A percentile compares a stretch with the other conserved stretches of the same genome.
Conservation (phyloP, 208 protist species). For the Leishmania aethiopica region DNA sequence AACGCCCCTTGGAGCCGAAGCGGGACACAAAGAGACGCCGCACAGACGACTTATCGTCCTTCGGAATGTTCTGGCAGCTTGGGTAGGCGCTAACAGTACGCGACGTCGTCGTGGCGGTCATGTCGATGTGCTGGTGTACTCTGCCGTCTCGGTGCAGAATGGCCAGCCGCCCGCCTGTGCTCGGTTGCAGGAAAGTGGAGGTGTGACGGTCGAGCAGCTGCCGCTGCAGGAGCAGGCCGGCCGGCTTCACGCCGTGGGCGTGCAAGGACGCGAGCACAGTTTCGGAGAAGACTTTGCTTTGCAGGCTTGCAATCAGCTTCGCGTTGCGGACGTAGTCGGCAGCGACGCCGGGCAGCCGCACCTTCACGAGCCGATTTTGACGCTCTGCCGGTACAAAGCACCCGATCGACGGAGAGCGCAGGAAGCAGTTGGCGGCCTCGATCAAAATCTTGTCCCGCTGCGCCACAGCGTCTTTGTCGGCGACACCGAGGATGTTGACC, state of each 20-base stretch:
- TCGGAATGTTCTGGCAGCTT: conserved; percentile 90
- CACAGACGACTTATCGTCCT: conserved; percentile 83
- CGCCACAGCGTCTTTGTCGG: conserved; percentile 24
- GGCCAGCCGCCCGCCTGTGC: conserved; percentile 41
- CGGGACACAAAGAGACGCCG: conserved; percentile 82
- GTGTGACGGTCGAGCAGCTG: conserved; percentile 61
- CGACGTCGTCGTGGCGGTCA: conserved; percentile 79
- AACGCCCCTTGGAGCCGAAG: conserved; percentile 78
- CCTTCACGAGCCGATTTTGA: conserved; percentile 32
- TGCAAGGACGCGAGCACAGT: conserved; percentile 49
- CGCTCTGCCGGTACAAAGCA: conserved; percentile 73
- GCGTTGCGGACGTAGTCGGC: conserved; percentile 39
- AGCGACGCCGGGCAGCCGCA: conserved; percentile 71
- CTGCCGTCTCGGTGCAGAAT: conserved; percentile 65
- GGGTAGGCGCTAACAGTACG: conserved; percentile 85
- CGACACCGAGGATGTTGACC: conserved; percentile 52
- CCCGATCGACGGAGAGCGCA: conserved; percentile 54
- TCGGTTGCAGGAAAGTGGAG: conserved; percentile 52
- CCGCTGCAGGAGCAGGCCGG: conserved; percentile 68
- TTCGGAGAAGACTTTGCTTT: conserved; percentile 53
- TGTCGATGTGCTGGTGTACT: conserved; percentile 85
- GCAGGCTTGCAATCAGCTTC: conserved; percentile 37
- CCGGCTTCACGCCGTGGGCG: conserved; percentile 46
- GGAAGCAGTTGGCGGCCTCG: conserved; percentile 57
- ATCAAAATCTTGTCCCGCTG: conserved; percentile 62